A percentile compares a stretch with the other conserved stretches of the same genome.
Evolutionary conservation across 148 eudicot genomes (phyloP).

Genomic region (Rhododendron vialii): DNA sequence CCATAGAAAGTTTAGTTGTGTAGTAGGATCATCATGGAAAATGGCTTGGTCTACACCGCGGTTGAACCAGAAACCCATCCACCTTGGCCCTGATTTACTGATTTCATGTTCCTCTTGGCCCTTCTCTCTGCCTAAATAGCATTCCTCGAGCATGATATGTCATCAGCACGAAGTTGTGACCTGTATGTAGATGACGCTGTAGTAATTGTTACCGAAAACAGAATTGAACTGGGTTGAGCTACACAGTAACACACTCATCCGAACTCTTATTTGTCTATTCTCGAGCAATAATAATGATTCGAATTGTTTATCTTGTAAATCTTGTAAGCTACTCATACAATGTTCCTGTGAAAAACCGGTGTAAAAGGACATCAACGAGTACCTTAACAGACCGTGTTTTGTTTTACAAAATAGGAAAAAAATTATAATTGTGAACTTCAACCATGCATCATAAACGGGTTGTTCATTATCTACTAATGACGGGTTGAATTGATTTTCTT

Average conservation of each 20-base stretch:
- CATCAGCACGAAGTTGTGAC: neutral
- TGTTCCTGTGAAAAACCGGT: too few species aligned
- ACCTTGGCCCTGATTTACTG: neutral
- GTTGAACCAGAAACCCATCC: neutral
- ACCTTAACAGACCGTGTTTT: neutral
- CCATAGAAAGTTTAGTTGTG: neutral
- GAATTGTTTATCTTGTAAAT: too few species aligned
- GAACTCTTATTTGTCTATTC: neutral
- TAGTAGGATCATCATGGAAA: neutral
- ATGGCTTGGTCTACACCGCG: neutral
- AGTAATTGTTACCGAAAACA: neutral
- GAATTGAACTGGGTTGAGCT: too few species aligned
- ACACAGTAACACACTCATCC: neutral
- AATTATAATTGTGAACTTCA: neutral
- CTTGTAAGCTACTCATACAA: too few species aligned
- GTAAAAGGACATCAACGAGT: neutral
- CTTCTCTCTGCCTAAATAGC: neutral
- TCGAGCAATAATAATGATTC: neutral
- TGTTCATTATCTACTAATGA: neutral
- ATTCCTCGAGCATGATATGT: neutral
- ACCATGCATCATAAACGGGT: neutral
- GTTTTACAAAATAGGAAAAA: neutral
- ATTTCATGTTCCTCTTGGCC: neutral
- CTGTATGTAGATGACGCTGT: neutral
- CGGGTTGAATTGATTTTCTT: too few species aligned